Evolutionary conservation across 2,329 filamentous ascomycete genomes (phyloP).

Genomic region (Aspergillus uvarum): DNA sequence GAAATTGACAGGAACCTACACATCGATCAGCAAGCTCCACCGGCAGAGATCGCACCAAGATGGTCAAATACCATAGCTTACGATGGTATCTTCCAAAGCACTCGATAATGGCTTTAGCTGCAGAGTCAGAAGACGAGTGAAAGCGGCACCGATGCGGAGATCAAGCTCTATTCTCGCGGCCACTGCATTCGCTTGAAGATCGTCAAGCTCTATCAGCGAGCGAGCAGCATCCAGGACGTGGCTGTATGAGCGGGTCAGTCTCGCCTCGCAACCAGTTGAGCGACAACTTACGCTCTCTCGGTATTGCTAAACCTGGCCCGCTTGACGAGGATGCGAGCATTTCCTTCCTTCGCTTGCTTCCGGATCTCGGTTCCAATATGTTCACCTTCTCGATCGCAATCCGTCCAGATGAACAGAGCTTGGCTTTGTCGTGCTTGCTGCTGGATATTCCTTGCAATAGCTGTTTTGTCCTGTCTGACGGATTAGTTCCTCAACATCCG

Average conservation of each 20-base stretch:
- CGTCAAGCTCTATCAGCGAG: constrained; percentile 74
- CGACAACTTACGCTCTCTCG: constrained; percentile 69
- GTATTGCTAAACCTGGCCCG: constrained; percentile 94
- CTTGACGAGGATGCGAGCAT: constrained; percentile 72
- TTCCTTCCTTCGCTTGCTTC: constrained; percentile 72
- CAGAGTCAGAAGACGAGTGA: constrained; percentile 83
- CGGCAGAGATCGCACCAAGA: background rate
- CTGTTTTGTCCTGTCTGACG: constrained; percentile 65
- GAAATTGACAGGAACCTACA: constrained; percentile 87
- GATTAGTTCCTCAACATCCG: background rate
- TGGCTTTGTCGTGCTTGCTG: constrained; percentile 70
- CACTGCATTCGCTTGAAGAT: constrained; percentile 83
- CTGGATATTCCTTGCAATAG: constrained; percentile 82
- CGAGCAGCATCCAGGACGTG: constrained; percentile 84
- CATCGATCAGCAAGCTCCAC: background rate
- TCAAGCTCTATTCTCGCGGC: constrained; percentile 88
- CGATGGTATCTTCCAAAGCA: constrained; percentile 61
- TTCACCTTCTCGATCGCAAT: constrained; percentile 96
- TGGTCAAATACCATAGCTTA: constrained; percentile 71
- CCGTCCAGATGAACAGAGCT: constrained; percentile 93
- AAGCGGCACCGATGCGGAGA: constrained; percentile 85
- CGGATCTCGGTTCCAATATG: constrained; percentile 93
- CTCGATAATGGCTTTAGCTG: constrained; percentile 72
- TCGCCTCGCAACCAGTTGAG: background rate
- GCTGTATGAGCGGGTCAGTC: constrained; percentile 44